Conservation (phyloP, 176 grass and related monocot genomes). For the Hsuehochloa calcarea region DNA sequence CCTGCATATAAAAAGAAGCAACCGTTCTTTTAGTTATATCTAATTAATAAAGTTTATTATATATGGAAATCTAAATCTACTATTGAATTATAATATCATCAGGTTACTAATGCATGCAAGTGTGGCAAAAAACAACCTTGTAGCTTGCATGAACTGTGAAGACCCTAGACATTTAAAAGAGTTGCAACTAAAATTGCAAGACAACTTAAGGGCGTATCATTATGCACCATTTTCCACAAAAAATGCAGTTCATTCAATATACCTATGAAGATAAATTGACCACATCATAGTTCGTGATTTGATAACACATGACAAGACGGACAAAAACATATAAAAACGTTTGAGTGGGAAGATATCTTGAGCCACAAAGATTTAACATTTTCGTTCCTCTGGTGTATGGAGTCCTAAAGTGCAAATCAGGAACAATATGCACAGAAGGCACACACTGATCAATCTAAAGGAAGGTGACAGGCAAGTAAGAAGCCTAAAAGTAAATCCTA, state of each 20-base stretch:
- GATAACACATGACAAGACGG: background rate
- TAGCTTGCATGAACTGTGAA: background rate
- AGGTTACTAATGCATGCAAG: background rate
- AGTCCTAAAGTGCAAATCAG: background rate
- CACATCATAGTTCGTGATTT: background rate
- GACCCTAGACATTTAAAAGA: background rate
- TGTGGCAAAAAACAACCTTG: background rate
- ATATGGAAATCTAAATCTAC: constrained; percentile 17
- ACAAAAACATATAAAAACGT: background rate
- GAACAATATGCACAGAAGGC: no score
- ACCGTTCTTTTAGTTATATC: background rate
- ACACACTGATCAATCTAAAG: background rate
- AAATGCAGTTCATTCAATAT: background rate
- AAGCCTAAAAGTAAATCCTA: background rate
- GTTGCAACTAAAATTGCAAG: background rate
- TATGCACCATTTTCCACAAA: background rate
- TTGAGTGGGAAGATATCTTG: background rate
- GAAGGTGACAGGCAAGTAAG: background rate
- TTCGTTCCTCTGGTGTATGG: background rate
- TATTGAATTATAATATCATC: background rate
- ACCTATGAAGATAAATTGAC: background rate
- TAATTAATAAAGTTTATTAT: background rate
- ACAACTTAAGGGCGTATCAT: background rate
- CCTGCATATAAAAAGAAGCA: constrained; percentile 54
- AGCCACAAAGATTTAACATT: background rate